Evolutionary conservation across 305 asterid species (phyloP), one percentile per base, ranked within the genome.

Genomic region (Fraxinus ornus): DNA sequence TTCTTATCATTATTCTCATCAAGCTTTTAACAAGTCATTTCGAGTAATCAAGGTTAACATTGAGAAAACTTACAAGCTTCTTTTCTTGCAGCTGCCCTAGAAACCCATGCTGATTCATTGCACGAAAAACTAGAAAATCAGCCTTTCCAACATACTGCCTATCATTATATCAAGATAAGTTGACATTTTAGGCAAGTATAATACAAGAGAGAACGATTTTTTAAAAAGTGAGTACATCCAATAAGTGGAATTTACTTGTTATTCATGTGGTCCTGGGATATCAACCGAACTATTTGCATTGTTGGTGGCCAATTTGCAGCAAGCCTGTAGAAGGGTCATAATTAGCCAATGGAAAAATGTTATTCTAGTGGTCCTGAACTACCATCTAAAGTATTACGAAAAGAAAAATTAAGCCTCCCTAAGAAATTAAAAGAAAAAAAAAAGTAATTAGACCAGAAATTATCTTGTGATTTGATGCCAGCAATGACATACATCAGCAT

Each of bases 251-350:
- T 24, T 86, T 96, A 96, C 99, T 96, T 94, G 95, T 93, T 96
- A 87, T 92, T 96, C 99, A 96, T 94, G 91, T 94, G 98, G 87
- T 94, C 99, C 88, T 96, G 99, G 83, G 99, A 96, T 87, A 96
- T 94, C 76, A 96, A 91, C 76, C 99, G 97, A 79, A 96, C 98
- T 66, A 93, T 96, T 89, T 96, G 99, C 98, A 96, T 94, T 33
- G 94, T 94, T 75, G 87, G 81, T 79, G 98, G 99, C 98, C 98
- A 96, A 89, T 96, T 91, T 82, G 98, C 93, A 82, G 99, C 98
- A 79, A 96, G 95, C 91, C 99, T 94, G 94, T 24, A 80, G 47
- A 76, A 88, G 10, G 66, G 76, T 2, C 24, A 49, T 75, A 70
- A 78, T 13, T 24, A 75, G 76, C 41, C 28, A 21, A 64, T 5